These are phyloP conservation scores for Magnusiomyces ingens DNA, from an alignment of 1,139 yeast species.

Conservation along the genomic window DNA sequence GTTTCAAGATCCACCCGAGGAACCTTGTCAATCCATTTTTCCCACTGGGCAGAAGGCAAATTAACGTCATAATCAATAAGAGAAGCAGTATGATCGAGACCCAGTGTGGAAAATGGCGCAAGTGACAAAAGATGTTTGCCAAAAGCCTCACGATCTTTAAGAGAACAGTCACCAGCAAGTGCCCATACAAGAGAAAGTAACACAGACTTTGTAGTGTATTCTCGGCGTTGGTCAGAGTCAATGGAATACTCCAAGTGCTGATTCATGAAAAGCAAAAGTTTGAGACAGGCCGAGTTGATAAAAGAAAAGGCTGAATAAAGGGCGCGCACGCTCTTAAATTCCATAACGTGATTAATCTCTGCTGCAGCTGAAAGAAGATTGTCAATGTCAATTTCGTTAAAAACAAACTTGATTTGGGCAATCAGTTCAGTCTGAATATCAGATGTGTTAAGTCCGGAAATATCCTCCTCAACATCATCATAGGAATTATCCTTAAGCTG, in stretches of 20 bases:
- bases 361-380: slow-evolving; percentile 24
- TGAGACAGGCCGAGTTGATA: slow-evolving; percentile 23
- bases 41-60: slow-evolving; percentile 47
- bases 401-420: slow-evolving; percentile 9
- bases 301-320: slow-evolving; percentile 37
- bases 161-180: slow-evolving; percentile 53
- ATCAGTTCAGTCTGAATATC: slow-evolving; percentile 14
- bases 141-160: slow-evolving; percentile 39
- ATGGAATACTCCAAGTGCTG: slow-evolving; percentile 26
- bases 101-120: slow-evolving; percentile 22
- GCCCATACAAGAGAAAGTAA: slow-evolving; percentile 57
- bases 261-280: slow-evolving; percentile 20
- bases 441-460: slow-evolving; percentile 15
- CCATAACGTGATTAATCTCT: slow-evolving; percentile 49
- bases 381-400: slow-evolving; percentile 20
- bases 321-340: slow-evolving; percentile 37
- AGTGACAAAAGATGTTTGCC: slow-evolving; percentile 30
- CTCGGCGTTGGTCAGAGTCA: slow-evolving; percentile 22
- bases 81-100: slow-evolving; percentile 16
- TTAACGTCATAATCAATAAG: slow-evolving; percentile 44
- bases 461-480: slow-evolving; percentile 30
- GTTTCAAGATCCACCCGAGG: slow-evolving; percentile 50
- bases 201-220: slow-evolving; percentile 37
- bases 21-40: slow-evolving; percentile 41
- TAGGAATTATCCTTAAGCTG: slow-evolving; percentile 19